These are phyloP conservation scores for Cantharellus cinnabarinus DNA, from an alignment of 768 basidiomycete species.

Conservation along the genomic window DNA sequence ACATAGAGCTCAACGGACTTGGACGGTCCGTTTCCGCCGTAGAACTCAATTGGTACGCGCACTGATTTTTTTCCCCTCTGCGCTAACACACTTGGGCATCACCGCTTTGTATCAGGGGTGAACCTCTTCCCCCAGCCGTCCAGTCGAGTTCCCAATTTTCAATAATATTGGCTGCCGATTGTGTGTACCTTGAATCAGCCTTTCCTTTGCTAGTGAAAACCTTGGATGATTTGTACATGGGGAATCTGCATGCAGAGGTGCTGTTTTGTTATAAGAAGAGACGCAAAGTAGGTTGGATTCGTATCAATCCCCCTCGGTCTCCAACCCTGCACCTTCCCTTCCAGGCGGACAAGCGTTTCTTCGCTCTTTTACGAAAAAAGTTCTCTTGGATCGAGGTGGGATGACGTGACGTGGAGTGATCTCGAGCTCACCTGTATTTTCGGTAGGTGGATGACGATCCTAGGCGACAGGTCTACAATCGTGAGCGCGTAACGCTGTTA, in stretches of 20 bases:
- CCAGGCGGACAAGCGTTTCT: constrained; percentile 80
- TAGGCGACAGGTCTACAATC: constrained; percentile 30
- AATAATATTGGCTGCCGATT: constrained; percentile 68
- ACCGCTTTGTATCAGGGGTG: constrained; percentile 34
- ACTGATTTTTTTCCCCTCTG: too few relatives aligned
- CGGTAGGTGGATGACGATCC: constrained; percentile 47
- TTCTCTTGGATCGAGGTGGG: constrained; percentile 53
- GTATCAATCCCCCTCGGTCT: not conserved
- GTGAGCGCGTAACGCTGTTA: constrained; percentile 49
- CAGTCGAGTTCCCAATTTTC: constrained; percentile 33
- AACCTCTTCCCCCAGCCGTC: constrained; percentile 26
- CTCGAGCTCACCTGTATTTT: not conserved
- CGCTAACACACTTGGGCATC: not conserved
- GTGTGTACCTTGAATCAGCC: constrained; percentile 87
- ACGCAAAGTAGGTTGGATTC: constrained; percentile 39
- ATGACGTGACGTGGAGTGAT: not conserved
- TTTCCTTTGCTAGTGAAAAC: constrained; percentile 77
- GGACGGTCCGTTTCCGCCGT: constrained; percentile 30
- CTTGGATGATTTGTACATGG: constrained; percentile 34
- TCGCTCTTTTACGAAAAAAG: constrained; percentile 51
- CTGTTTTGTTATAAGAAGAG: constrained; percentile 90
- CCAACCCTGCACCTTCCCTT: constrained; percentile 1
- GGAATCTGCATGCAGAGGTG: constrained; percentile 32
- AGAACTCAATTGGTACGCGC: constrained; percentile 64
- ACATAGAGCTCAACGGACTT: constrained; percentile 47